These are phyloP conservation scores for Orbilia javanica DNA, from an alignment of 2,329 filamentous ascomycete species.

Conservation along the genomic window DNA sequence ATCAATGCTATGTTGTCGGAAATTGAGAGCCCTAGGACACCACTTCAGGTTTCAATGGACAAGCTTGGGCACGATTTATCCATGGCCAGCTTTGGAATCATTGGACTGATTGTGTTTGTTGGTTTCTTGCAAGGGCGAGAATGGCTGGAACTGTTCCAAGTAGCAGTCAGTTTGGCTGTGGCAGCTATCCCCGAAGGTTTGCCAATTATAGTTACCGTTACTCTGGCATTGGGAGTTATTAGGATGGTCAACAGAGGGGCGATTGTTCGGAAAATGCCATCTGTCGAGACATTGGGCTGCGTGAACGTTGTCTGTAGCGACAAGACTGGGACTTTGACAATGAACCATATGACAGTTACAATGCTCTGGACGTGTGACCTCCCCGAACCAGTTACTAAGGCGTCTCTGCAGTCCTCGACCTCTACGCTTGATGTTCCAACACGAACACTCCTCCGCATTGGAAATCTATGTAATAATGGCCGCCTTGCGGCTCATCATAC, in stretches of 20 bases:
- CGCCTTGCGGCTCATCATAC: conserved; percentile 81
- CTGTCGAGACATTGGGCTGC: conserved; percentile 96
- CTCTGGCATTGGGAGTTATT: conserved; percentile 90
- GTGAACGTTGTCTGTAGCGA: conserved; percentile 99
- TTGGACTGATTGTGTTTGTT: conserved; percentile 90
- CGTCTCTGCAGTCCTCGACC: conserved; percentile 67
- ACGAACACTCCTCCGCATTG: conserved; percentile 85
- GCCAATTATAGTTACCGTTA: conserved; percentile 98
- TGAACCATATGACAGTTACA: conserved; percentile 97
- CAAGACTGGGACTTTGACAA: conserved; percentile 95
- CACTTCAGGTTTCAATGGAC: conserved; percentile 96
- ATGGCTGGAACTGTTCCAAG: conserved; percentile 94
- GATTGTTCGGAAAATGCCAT: conserved; percentile 94
- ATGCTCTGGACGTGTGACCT: conserved; percentile 78
- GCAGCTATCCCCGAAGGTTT: conserved; percentile 96
- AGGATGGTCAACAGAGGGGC: conserved; percentile 96
- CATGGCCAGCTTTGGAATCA: conserved; percentile 95
- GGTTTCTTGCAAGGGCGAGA: conserved; percentile 91
- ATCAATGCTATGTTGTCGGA: conserved; percentile 94
- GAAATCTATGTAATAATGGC: conserved; percentile 96
- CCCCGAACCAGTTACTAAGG: conserved; percentile 69
- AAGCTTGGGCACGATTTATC: conserved; percentile 95
- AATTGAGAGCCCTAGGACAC: conserved; percentile 94
- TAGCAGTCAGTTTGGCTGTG: conserved; percentile 94
- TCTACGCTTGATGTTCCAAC: conserved; percentile 78